Percentiles rank a stretch among this genome's conserved stretches.
Conservation (phyloP, 352 stramenopile species). For the Pythium biforme region DNA sequence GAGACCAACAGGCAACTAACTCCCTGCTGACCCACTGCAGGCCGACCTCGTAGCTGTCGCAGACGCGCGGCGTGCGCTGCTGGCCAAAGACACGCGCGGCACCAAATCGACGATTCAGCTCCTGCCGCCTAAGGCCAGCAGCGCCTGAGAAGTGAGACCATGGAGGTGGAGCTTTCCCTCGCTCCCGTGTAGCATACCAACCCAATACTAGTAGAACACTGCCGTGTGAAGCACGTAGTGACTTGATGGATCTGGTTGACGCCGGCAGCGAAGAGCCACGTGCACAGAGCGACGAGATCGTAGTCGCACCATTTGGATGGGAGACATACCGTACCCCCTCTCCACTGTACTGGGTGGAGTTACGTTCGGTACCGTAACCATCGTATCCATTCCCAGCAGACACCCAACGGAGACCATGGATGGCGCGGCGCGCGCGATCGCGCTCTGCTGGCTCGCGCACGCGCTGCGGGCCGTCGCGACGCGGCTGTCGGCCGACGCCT, state of each 20-base stretch:
- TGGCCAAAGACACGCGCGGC: slow-evolving; percentile 29
- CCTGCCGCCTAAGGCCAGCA: slow-evolving; percentile 26
- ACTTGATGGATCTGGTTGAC: too few relatives aligned
- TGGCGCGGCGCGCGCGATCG: slow-evolving; percentile 16
- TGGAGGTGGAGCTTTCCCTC: too few relatives aligned
- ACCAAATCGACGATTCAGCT: slow-evolving; percentile 34
- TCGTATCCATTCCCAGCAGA: neutral
- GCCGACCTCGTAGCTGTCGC: slow-evolving; percentile 37
- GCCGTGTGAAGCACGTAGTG: too few relatives aligned
- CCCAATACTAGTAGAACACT: too few relatives aligned
- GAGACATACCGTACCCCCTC: too few relatives aligned
- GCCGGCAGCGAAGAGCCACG: too few relatives aligned
- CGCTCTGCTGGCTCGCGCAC: slow-evolving; percentile 27
- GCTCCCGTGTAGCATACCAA: neutral
- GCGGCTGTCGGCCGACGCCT: neutral
- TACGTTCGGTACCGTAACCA: neutral
- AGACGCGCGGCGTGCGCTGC: slow-evolving; percentile 31
- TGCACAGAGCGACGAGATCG: too few relatives aligned
- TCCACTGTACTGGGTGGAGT: too few relatives aligned
- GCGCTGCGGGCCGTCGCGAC: slow-evolving; percentile 15
- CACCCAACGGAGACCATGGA: slow-evolving; percentile 3
- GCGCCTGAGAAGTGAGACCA: too few relatives aligned
- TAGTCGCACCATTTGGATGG: too few relatives aligned
- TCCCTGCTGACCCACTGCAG: slow-evolving; percentile 15
- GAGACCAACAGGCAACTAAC: neutral